phyloP scores from a whole-genome alignment of 2,329 filamentous ascomycete genomes.

The Fusarium heterosporum region DNA sequence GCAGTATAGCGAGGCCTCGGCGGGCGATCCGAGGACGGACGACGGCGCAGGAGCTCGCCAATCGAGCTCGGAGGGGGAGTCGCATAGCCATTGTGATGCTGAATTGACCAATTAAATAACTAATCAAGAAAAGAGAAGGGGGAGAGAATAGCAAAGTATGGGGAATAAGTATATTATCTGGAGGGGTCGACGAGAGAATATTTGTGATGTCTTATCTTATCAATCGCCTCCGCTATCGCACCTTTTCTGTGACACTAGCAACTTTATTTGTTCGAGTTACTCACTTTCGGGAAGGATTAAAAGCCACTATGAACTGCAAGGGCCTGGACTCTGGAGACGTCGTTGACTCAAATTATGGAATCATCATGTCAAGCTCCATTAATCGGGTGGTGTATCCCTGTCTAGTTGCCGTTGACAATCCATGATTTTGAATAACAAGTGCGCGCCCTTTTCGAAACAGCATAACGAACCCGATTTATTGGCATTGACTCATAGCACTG shows the following conservation, averaged over 20 bases:
- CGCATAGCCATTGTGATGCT: slow-evolving; percentile 55
- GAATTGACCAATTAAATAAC: background rate
- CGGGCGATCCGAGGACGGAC: slow-evolving; percentile 46
- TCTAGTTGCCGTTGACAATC: background rate
- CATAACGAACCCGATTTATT: background rate
- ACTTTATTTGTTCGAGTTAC: slow-evolving; percentile 13
- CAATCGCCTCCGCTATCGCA: slow-evolving; percentile 50
- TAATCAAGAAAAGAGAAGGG: background rate
- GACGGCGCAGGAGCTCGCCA: slow-evolving; percentile 46
- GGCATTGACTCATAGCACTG: background rate
- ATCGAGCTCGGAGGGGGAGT: slow-evolving; percentile 54
- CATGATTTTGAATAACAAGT: background rate
- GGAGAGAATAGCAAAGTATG: background rate
- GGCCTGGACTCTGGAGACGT: slow-evolving; percentile 1
- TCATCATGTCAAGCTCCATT: background rate
- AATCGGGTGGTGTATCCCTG: background rate
- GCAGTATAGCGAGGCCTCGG: slow-evolving; percentile 53
- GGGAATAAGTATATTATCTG: slow-evolving; percentile 4
- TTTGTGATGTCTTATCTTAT: slow-evolving; percentile 46
- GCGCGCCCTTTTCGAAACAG: background rate
- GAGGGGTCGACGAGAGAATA: slow-evolving; percentile 35
- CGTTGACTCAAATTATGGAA: slow-evolving; percentile 22
- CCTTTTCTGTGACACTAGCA: slow-evolving; percentile 24
- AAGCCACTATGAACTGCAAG: background rate
- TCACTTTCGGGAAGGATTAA: slow-evolving; percentile 21